Evolutionary conservation across 2,329 filamentous ascomycete genomes (phyloP), one percentile per base, ranked within the genome.

Genomic region (Botryotinia narcissicola): DNA sequence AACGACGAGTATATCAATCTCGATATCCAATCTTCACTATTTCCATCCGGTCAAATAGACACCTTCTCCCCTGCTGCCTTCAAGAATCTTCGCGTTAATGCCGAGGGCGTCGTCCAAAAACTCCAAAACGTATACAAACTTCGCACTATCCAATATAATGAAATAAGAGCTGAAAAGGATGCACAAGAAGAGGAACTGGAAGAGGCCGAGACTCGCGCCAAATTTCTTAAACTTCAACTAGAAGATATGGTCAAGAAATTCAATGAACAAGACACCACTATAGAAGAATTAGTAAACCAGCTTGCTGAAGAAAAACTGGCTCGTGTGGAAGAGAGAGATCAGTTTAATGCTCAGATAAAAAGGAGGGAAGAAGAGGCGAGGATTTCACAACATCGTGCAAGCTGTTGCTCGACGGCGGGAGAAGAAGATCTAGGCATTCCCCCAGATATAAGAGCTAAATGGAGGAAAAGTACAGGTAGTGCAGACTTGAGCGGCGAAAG

Each of bases 71-170:
- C 88, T 0, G 84, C 87, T 0, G 86, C 87, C 16, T 91, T 86
- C 81, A 89, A 89, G 79, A 90, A 88, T 78, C 83, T 90, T n/a
- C 87, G 88, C 73, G 81, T 83, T 75, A 89, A 88, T 73, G 89
- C 90, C 4, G 82, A 83, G 7, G 86, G 87, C 6, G 81, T 91
- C 7, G 80, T 91, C 37, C 83, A 82, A 35, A 86, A 84, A 78
- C 86, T 91, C 76, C 90, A 91, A 77, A 82, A 81, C 18, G 89
- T 89, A 44, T 91, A 91, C 79, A 86, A 87, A 66, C 81, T 85
- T 71, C 87, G 86, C 37, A 85, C 86, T 8, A 75, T 83, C 0
- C 83, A 85, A n/a, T 80, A 88, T 1, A 82, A 82, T 18, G 88
- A 90, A 60, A 76, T 88, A 16, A 83, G 83, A 44, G 84, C 84